These are phyloP conservation scores for Bauhinia variegata DNA, from an alignment of 306 rosid genomes.

Conservation along the genomic window DNA sequence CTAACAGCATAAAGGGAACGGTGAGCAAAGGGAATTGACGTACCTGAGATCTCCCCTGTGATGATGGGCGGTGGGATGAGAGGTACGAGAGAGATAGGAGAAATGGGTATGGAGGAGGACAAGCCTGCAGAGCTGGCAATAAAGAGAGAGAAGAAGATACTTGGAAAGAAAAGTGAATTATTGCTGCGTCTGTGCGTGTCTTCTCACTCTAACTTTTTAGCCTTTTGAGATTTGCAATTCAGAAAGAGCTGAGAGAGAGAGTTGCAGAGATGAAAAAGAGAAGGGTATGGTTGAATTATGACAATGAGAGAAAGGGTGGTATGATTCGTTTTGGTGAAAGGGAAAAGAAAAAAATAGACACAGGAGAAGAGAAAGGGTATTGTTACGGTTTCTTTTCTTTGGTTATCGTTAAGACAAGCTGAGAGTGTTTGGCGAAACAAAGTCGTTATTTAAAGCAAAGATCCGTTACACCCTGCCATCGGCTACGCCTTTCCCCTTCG, in stretches of 20 bases:
- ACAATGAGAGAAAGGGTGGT: slow-evolving; percentile 38
- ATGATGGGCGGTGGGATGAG: slow-evolving; percentile 38
- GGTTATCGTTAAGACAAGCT: neutral
- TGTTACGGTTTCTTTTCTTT: neutral
- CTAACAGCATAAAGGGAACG: neutral
- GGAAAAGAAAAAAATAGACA: too few species aligned
- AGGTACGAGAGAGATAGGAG: slow-evolving; percentile 33
- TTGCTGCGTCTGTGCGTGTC: slow-evolving; percentile 52
- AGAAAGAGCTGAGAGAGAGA: slow-evolving; percentile 34
- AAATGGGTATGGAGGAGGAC: slow-evolving; percentile 60
- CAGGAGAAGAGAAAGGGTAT: neutral
- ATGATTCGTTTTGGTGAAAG: too few species aligned
- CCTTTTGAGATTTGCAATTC: slow-evolving; percentile 71
- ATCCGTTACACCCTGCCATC: slow-evolving; percentile 57
- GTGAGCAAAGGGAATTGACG: slow-evolving; percentile 40
- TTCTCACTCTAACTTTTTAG: slow-evolving; percentile 77
- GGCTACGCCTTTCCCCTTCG: slow-evolving; percentile 46
- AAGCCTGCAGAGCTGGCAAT: slow-evolving; percentile 83
- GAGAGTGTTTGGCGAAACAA: slow-evolving; percentile 25
- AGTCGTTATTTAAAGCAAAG: slow-evolving; percentile 70
- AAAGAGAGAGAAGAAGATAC: slow-evolving; percentile 47
- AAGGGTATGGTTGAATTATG: slow-evolving; percentile 50
- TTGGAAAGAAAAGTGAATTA: slow-evolving; percentile 71
- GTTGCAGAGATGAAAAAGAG: slow-evolving; percentile 42
- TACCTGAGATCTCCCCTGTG: slow-evolving; percentile 63